These are phyloP conservation scores for Clonostachys byssicola DNA, from an alignment of 2,329 filamentous ascomycete genomes.

Conservation along the genomic window DNA sequence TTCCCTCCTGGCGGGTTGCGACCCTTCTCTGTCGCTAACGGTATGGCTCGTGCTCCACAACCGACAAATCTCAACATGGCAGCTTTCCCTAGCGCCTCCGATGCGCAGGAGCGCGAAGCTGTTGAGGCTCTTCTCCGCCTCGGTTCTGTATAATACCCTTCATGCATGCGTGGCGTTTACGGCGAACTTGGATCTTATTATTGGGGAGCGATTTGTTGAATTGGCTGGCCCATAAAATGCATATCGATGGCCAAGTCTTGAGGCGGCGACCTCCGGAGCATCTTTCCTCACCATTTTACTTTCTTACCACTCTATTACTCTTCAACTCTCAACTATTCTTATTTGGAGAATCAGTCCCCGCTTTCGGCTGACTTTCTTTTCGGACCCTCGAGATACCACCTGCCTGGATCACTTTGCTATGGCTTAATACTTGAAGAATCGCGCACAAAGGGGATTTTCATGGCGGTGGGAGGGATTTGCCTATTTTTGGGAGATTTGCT, in stretches of 20 bases:
- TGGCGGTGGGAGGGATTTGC: too few species aligned
- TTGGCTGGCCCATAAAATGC: constrained; percentile 10
- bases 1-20: constrained; percentile 28
- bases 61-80: constrained; percentile 44
- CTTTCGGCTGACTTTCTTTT: too few species aligned
- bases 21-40: constrained; percentile 50
- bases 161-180: constrained; percentile 49
- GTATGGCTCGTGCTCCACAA: constrained; percentile 50
- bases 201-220: constrained; percentile 6
- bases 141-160: constrained; percentile 67
- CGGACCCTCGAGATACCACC: too few species aligned
- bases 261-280: not conserved
- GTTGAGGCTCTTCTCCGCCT: constrained; percentile 77
- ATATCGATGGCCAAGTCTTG: not conserved
- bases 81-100: constrained; percentile 46
- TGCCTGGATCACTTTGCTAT: too few species aligned
- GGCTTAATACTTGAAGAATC: too few species aligned
- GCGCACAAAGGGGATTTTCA: too few species aligned
- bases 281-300: constrained; percentile 2
- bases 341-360: not conserved
- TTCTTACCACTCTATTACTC: constrained; percentile 2
- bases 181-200: constrained; percentile 1
- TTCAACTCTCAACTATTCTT: not conserved
- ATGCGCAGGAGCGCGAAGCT: constrained; percentile 75
- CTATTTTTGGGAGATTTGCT: too few species aligned